Evolutionary conservation across 345 rosid genomes (phyloP), one percentile per base, ranked within the genome.

Genomic region (Odontarrhena argentea): DNA sequence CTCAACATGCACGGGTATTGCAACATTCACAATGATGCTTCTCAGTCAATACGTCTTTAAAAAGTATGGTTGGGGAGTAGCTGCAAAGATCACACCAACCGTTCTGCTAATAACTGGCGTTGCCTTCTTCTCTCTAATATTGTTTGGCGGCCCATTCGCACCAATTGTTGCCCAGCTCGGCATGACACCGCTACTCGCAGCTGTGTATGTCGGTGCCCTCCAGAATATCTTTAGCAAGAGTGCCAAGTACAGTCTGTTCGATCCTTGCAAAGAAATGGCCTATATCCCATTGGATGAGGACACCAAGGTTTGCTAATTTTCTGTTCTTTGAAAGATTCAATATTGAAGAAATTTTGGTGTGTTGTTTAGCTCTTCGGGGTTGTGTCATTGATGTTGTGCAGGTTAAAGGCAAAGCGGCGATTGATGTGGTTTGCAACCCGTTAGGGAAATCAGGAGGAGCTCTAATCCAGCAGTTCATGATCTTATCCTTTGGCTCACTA

Each of bases 151-250:
- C 49, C 97, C 98, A 46, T 52, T 93, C 3, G 83, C 82, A 62
- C 96, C 97, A n/a, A 47, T 82, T 30, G 86, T 92, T 44, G 80
- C 88, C 53, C 74, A 80, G 74, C 85, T 87, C 3, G 98, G 98
- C 59, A 76, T 92, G 92, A 92, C 93, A 51, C 98, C 98, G 12
- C 87, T 92, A 73, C 96, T 92, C 18, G 97, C 98, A 11, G 97
- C 98, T 9, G 98, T 92, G 13, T 92, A 86, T 8, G 96, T 92
- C 11, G 98, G 98, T 71, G 98, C 98, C 46, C 11, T 92, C 82
- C 98, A 92, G 80, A 92, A 93, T 73, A 93, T 93, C 77, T 93
- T 93, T 86, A 93, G 98, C 83, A 93, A 93, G 88, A 93, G 98
- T 55, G 98, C 98, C 77, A 93, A 93, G 75, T 93, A 93, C 87